Percentiles rank a stretch among this genome's conserved stretches.
Evolutionary conservation across 116 monocot genomes (phyloP).

Genomic region (Cymodocea nodosa): DNA sequence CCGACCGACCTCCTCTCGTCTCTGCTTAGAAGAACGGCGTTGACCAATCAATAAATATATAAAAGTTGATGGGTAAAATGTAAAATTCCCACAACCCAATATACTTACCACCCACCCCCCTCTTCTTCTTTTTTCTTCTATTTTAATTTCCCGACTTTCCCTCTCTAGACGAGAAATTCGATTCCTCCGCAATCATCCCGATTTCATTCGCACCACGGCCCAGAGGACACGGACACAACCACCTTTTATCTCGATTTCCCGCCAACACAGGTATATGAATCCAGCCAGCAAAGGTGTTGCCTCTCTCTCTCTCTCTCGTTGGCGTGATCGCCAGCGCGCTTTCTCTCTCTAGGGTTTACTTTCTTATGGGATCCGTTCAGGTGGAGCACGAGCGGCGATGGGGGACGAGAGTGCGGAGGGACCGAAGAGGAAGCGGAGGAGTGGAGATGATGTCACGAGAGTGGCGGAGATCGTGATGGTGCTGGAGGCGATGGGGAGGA

Average conservation of each 20-base stretch:
- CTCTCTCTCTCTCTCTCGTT: not conserved
- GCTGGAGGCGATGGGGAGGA: constrained; percentile 68
- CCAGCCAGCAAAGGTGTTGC: not conserved
- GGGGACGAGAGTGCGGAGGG: constrained; percentile 2
- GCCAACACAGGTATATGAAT: constrained; percentile 8
- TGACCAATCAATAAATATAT: not conserved
- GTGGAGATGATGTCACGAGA: constrained; percentile 30
- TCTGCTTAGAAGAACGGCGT: too few species aligned
- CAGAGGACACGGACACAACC: not conserved
- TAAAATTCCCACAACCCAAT: not conserved
- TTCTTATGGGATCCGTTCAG: not conserved
- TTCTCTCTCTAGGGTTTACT: constrained; percentile 7
- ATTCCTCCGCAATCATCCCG: too few species aligned
- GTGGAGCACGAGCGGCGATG: not conserved
- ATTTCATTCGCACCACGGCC: not conserved
- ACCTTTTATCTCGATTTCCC: constrained; percentile 5
- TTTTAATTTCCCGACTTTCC: too few species aligned
- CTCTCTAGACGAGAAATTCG: too few species aligned
- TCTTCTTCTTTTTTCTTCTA: too few species aligned
- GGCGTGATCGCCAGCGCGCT: not conserved
- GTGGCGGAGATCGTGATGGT: constrained; percentile 97
- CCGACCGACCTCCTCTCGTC: not conserved
- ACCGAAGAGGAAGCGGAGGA: constrained; percentile 9
- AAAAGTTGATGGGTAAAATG: not conserved
- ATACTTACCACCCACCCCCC: too few species aligned